Percentiles rank a stretch among this genome's conserved stretches.
Evolutionary conservation across 495 filamentous ascomycete genomes (phyloP).

Genomic region (Durotheca rogersii): DNA sequence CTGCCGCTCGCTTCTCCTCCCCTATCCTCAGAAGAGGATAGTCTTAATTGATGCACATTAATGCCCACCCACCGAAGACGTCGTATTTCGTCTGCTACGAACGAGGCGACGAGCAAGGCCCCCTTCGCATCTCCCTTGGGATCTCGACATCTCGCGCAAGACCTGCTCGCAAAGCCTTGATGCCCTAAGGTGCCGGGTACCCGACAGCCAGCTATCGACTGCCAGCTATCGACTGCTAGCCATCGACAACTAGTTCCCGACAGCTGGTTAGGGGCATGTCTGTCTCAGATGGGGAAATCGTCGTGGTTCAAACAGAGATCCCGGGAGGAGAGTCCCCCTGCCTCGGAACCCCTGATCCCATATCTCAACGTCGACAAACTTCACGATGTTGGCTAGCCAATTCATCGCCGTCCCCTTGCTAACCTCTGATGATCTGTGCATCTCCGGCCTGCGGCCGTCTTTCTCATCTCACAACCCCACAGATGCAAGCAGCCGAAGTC

Average conservation of each 20-base stretch:
- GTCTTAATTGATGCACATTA: slow-evolving; percentile 16
- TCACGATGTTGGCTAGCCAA: slow-evolving; percentile 22
- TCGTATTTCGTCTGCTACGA: slow-evolving; percentile 26
- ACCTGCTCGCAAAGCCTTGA: slow-evolving; percentile 14
- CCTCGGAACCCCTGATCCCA: too few species aligned
- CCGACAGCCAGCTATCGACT: neutral
- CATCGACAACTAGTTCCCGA: too few species aligned
- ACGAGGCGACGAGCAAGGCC: slow-evolving; percentile 11
- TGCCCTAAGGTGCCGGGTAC: slow-evolving; percentile 17
- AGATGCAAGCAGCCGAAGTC: slow-evolving; percentile 32
- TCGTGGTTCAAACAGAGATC: slow-evolving; percentile 17
- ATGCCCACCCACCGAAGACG: slow-evolving; percentile 11
- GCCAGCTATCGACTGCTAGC: too few species aligned
- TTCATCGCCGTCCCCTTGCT: slow-evolving; percentile 11
- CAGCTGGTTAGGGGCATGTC: too few species aligned
- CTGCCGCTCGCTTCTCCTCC: slow-evolving; percentile 7
- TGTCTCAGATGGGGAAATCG: too few species aligned
- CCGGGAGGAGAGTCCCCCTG: too few species aligned
- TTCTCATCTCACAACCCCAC: slow-evolving; percentile 26
- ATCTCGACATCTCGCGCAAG: slow-evolving; percentile 20
- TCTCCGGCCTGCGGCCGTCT: slow-evolving; percentile 24
- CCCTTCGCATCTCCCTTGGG: too few species aligned
- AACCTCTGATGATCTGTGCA: slow-evolving; percentile 24
- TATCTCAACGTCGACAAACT: slow-evolving; percentile 22
- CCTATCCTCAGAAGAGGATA: slow-evolving; percentile 11